phyloP scores from a whole-genome alignment of 2,329 filamentous ascomycete genomes.

The Aureobasidium sp. region DNA sequence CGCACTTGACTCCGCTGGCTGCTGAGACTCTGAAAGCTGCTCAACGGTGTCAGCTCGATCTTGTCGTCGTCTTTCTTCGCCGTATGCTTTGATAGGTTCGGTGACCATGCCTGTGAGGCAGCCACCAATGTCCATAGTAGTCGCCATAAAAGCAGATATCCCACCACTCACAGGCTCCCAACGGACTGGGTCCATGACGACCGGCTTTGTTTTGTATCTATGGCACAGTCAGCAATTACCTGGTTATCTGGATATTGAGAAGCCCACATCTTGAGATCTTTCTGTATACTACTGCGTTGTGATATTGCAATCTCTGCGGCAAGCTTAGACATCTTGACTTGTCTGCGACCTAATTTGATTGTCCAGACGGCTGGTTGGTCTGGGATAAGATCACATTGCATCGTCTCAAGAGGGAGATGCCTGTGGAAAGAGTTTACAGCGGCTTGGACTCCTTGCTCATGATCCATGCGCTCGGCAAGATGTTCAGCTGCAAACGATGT shows the following conservation, averaged over 20 bases:
- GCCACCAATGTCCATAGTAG: slow-evolving; percentile 63
- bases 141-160: neutral
- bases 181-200: neutral
- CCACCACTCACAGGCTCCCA: neutral
- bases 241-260: no score
- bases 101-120: slow-evolving; percentile 30
- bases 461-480: slow-evolving; percentile 36
- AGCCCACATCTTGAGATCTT: slow-evolving; percentile 52
- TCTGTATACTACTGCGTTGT: slow-evolving; percentile 68
- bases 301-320: slow-evolving; percentile 25
- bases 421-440: slow-evolving; percentile 42
- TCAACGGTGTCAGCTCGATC: neutral
- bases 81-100: neutral
- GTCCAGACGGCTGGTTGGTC: slow-evolving; percentile 67
- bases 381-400: slow-evolving; percentile 64
- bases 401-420: slow-evolving; percentile 52
- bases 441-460: slow-evolving; percentile 35
- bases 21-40: neutral
- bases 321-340: neutral
- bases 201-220: neutral
- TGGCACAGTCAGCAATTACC: neutral
- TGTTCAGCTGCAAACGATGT: slow-evolving; percentile 31
- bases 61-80: neutral
- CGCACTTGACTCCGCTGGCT: neutral
- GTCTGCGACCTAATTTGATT: slow-evolving; percentile 55